phyloP scores from a whole-genome alignment of 2,329 filamentous ascomycete species.

The Aspergillus sp. region DNA sequence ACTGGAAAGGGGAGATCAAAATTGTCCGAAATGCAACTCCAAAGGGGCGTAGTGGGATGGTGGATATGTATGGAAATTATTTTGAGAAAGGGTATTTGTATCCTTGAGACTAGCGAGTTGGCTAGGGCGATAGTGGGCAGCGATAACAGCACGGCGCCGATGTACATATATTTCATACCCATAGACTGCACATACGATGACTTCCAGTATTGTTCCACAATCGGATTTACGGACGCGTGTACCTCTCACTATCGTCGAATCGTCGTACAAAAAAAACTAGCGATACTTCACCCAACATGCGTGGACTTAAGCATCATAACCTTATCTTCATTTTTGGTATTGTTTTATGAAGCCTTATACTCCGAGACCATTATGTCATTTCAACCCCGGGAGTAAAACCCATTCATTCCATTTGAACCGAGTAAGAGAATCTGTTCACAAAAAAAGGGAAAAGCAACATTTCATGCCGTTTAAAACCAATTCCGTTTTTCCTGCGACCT shows the following conservation, averaged over 20 bases:
- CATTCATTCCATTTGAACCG: constrained; percentile 27
- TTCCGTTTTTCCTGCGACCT: constrained; percentile 27
- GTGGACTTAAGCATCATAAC: constrained; percentile 11
- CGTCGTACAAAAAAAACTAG: too few relatives aligned
- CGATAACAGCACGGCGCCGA: neutral
- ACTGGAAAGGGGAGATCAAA: constrained; percentile 61
- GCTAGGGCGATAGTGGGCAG: neutral
- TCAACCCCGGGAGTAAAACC: constrained; percentile 24
- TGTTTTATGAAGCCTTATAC: constrained; percentile 10
- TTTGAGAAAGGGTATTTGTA: constrained; percentile 55
- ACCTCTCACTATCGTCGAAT: neutral
- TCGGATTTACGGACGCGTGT: neutral
- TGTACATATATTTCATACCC: neutral
- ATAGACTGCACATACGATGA: neutral
- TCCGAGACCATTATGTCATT: constrained; percentile 6
- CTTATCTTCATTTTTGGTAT: constrained; percentile 18
- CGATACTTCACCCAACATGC: too few relatives aligned
- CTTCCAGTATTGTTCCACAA: neutral
- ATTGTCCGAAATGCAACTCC: constrained; percentile 50
- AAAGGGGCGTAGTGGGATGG: constrained; percentile 43
- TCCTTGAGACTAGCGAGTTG: constrained; percentile 36
- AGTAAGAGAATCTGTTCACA: constrained; percentile 31
- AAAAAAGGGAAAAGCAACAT: constrained; percentile 36
- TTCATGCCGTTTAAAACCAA: constrained; percentile 35
- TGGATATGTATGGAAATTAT: constrained; percentile 55